Conservation (phyloP, 2,329 filamentous ascomycete genomes). For the Aulographum hederae region DNA sequence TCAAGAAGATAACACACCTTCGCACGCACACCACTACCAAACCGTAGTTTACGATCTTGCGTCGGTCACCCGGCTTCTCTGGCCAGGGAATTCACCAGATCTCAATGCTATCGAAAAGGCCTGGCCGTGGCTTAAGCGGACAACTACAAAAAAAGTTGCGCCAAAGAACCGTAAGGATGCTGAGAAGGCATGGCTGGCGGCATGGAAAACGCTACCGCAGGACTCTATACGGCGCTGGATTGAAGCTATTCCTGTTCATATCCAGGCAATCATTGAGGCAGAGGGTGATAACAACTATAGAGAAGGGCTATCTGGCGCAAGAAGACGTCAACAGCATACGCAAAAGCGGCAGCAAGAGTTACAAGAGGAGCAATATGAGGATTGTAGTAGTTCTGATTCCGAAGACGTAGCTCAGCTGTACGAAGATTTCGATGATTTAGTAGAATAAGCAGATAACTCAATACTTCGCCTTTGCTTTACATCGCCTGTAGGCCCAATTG, state of each 20-base stretch:
- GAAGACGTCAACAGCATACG: too few species aligned
- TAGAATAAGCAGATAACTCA: too few species aligned
- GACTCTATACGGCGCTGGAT: constrained; percentile 9
- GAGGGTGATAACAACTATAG: constrained; percentile 10
- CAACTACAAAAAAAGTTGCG: constrained; percentile 6
- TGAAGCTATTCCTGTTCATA: constrained; percentile 8
- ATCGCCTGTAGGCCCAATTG: too few species aligned
- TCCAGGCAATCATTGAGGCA: constrained; percentile 8
- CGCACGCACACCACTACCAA: constrained; percentile 5
- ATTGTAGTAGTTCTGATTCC: too few species aligned
- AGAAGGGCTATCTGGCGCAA: too few species aligned
- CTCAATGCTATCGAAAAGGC: constrained; percentile 9
- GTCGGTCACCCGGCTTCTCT: constrained; percentile 5
- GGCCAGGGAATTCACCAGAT: constrained; percentile 9
- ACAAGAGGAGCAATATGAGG: too few species aligned
- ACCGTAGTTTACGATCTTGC: constrained; percentile 2
- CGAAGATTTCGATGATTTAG: too few species aligned
- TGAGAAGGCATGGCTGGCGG: constrained; percentile 5
- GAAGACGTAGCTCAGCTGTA: too few species aligned
- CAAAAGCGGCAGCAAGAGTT: too few species aligned
- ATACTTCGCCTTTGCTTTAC: too few species aligned
- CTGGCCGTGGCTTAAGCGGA: constrained; percentile 9
- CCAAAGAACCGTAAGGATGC: constrained; percentile 4
- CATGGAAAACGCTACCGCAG: constrained; percentile 7
- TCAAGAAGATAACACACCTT: constrained; percentile 9